Conservation (phyloP, 495 filamentous ascomycete genomes). For the Ramalina peruviana region DNA sequence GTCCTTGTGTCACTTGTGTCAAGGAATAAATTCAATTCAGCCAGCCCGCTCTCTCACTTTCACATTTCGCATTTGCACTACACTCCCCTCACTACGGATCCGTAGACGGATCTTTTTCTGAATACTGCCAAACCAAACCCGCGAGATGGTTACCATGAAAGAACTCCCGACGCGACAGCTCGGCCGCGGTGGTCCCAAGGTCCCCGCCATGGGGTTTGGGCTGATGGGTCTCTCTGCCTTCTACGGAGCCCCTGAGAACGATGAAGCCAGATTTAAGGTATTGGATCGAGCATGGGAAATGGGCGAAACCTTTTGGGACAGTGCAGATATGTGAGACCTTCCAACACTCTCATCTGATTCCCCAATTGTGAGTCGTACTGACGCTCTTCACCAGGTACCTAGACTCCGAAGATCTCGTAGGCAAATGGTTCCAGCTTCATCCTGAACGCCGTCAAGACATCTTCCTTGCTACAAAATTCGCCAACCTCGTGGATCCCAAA, state of each 20-base stretch:
- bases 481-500: constrained; percentile 18
- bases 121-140: no score
- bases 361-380: not conserved
- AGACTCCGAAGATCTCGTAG: constrained; percentile 24
- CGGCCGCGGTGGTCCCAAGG: constrained; percentile 39
- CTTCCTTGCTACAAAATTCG: constrained; percentile 44
- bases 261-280: constrained; percentile 27
- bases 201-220: constrained; percentile 41
- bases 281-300: constrained; percentile 35
- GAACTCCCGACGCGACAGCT: constrained; percentile 31
- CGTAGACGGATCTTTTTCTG: no score
- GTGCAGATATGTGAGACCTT: constrained; percentile 32
- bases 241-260: constrained; percentile 29
- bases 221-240: constrained; percentile 38
- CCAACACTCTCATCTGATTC: not conserved
- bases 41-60: no score
- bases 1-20: no score
- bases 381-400: constrained; percentile 8
- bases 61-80: no score
- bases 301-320: constrained; percentile 48
- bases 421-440: constrained; percentile 31
- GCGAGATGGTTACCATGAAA: no score
- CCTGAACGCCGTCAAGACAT: constrained; percentile 39
- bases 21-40: no score
- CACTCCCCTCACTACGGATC: no score